Evolutionary conservation across 306 rosid genomes (phyloP), one percentile per base, ranked within the genome.

Genomic region (Quercus alba): DNA sequence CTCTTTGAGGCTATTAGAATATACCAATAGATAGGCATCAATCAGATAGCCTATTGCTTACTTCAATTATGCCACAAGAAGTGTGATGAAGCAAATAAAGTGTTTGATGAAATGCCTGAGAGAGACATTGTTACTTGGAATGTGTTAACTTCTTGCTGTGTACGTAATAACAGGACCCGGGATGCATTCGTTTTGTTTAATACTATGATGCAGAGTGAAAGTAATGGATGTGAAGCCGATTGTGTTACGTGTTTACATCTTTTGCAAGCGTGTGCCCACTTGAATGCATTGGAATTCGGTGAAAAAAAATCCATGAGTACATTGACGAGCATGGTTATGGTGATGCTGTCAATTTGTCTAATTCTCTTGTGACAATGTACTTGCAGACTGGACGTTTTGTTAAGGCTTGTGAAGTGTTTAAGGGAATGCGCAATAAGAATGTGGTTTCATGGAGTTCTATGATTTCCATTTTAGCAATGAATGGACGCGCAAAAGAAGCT

Each of bases 391-490:
- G 99, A 56, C 81, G 86, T 85, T 49, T 93, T 85, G 91, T 86
- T 17, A 90, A 91, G 88, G 98, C 97, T 23, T 76, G 78, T 80
- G 91, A 49, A 70, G 91, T 91, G 75, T 95, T 90, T 57, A 85
- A 80, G 81, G 84, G 84, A 82, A 87, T 75, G 69, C 51, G 3
- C 4, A 81, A 77, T 72, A 93, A 81, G 55, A 87, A 55, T 82
- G 94, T 93, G 68, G 82, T 91, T 81, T 90, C 93, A 0, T 93
- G 98, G 99, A 91, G 91, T 85, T 90, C 99, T n/a, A 86, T 93
- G 90, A 90, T 95, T 74, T 91, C 95, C 12, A 95, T 93, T 66
- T 85, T 90, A 83, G 97, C 97, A 1, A 79, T 80, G 80, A 93
- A 95, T 82, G 94, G 99, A 28, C 81, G 80, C 49, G 94, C 97